Evolutionary conservation across 768 basidiomycete genomes (phyloP), one percentile per base, ranked within the genome.

Genomic region (Calvatia gigantea): DNA sequence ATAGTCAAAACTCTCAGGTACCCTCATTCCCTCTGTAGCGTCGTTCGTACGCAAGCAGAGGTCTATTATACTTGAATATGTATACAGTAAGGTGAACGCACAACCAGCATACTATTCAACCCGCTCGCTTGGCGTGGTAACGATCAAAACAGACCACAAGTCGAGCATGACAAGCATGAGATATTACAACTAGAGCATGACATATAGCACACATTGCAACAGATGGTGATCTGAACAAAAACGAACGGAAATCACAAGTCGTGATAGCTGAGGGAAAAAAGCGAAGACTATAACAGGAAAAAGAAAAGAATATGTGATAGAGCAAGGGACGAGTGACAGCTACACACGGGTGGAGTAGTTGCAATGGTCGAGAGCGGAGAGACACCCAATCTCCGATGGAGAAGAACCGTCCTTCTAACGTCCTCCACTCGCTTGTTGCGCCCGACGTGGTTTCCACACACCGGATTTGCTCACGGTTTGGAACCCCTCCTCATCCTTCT

Each of bases 401-500:
- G 5, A 41, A 25, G 23, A 53, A 41, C 28, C 19, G 35, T 3
- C 6, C n/a, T 14, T 41, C 57, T n/a, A 66, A 55, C 60, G 59
- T 21, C 50, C 50, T 17, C 50, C 50, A 29, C 15, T 21, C 0
- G 23, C 37, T 17, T 41, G 37, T 28, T 65, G 58, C 12, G 60
- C 65, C n/a, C 67, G 53, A 35, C 61, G 56, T 23, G 64, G 55
- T 35, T 60, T 62, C 64, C 66, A 69, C 7, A 59, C 61, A 21
- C 63, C 62, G 12, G 56, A 44, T 4, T 48, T 49, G 43, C 46
- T 58, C 33, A 86, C 84, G 23, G 82, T 76, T 69, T 85, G 83
- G 77, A 90, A 90, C 3, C 89, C 88, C 62, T 91, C 89, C 3
- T 82, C 75, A 38, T 87, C 85, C 62, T 75, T 80, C 60, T 71